Percentiles rank a stretch among this genome's conserved stretches.
Evolutionary conservation across 495 filamentous ascomycete genomes (phyloP).

Genomic region (Trichoderma asperelloides): DNA sequence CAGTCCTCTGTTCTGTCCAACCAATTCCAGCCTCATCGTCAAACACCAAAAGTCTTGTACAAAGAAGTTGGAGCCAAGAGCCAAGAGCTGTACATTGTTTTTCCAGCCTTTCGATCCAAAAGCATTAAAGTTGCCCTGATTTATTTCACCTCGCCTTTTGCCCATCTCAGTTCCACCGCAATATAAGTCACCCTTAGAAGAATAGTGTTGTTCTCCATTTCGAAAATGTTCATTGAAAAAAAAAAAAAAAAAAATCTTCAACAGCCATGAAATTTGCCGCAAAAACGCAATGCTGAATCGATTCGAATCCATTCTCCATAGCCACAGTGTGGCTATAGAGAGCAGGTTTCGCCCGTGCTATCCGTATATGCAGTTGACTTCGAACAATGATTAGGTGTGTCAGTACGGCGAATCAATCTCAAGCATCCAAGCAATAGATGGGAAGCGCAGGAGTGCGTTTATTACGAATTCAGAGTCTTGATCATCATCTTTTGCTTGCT

Average conservation of each 20-base stretch:
- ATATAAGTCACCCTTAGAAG: neutral
- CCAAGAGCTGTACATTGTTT: neutral
- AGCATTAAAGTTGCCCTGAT: neutral
- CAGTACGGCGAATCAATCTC: neutral
- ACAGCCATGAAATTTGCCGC: neutral
- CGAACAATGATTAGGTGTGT: neutral
- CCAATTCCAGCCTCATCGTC: neutral
- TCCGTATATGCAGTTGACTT: neutral
- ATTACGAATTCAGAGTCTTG: conserved; percentile 41
- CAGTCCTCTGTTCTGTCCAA: neutral
- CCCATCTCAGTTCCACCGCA: neutral
- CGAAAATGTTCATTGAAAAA: neutral
- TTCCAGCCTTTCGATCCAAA: neutral
- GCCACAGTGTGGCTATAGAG: neutral
- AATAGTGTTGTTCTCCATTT: neutral
- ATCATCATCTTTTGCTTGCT: conserved; percentile 59
- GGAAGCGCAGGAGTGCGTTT: neutral
- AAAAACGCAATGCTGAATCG: neutral
- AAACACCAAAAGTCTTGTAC: neutral
- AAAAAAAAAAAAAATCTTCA: neutral
- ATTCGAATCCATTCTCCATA: neutral
- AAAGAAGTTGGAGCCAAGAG: neutral
- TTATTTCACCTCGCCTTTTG: neutral
- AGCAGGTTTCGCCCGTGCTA: neutral
- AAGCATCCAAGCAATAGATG: neutral